Conservation (phyloP, 805 yeast species). For the Wickerhamiella slavikovae region DNA sequence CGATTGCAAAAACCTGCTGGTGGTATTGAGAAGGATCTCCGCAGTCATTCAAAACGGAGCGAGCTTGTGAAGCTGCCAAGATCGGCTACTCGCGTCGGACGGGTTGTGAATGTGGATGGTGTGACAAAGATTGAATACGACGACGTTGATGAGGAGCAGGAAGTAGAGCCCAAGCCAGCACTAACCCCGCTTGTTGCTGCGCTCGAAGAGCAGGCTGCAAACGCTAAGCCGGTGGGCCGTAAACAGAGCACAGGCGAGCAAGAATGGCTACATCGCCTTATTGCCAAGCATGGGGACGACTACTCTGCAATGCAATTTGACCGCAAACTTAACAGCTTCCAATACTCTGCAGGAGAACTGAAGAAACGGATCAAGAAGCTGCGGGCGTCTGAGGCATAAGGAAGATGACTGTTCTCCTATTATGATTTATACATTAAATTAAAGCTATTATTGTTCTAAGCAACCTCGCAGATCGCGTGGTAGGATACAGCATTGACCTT, state of each 20-base stretch:
- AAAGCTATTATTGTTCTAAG: not conserved
- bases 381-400: not conserved
- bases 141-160: conserved; percentile 27
- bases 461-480: conserved; percentile 73
- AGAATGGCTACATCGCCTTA: conserved; percentile 44
- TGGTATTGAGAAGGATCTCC: conserved; percentile 44
- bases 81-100: conserved; percentile 17
- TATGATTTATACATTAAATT: not conserved
- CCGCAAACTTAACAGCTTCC: conserved; percentile 58
- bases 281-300: conserved; percentile 71
- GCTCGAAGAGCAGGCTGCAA: conserved; percentile 40
- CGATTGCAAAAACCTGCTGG: conserved; percentile 55
- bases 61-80: conserved; percentile 17
- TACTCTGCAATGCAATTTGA: conserved; percentile 87
- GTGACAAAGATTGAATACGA: conserved; percentile 13
- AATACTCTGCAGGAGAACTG: conserved; percentile 70
- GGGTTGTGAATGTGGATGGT: conserved; percentile 12
- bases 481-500: conserved; percentile 42
- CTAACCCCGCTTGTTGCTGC: conserved; percentile 55
- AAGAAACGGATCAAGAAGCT: conserved; percentile 51
- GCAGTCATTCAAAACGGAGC: conserved; percentile 10
- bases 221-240: conserved; percentile 17
- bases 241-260: conserved; percentile 49
- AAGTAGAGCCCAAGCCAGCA: conserved; percentile 44
- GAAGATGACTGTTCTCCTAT: not conserved